Evolutionary conservation across 2,329 filamentous ascomycete species (phyloP).

Genomic region (Ophiostoma ips): DNA sequence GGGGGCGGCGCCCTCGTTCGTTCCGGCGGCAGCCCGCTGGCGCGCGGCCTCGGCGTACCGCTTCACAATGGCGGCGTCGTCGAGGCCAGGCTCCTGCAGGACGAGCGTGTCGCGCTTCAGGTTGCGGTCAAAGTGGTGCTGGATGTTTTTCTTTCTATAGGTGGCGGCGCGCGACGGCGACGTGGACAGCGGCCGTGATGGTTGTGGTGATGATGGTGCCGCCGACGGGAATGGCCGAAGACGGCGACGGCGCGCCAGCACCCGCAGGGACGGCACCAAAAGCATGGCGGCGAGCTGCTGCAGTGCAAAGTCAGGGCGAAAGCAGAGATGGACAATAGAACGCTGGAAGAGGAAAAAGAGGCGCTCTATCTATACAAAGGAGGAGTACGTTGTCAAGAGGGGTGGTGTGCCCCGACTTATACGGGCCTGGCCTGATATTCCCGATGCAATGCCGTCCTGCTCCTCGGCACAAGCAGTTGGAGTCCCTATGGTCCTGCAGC

Average conservation of each 20-base stretch:
- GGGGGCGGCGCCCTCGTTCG: background rate
- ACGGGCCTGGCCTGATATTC: background rate
- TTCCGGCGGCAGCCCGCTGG: background rate
- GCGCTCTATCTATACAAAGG: background rate
- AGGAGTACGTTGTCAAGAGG: background rate
- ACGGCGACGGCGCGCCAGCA: background rate
- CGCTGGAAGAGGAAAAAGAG: background rate
- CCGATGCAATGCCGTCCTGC: background rate
- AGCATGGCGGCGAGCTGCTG: background rate
- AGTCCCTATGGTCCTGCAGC: too few species aligned
- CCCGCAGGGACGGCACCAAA: background rate
- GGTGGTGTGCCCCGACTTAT: background rate
- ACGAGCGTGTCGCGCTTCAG: background rate
- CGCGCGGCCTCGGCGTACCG: background rate
- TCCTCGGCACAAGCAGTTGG: background rate
- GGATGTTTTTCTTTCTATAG: background rate
- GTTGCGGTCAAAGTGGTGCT: background rate
- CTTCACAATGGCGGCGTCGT: background rate
- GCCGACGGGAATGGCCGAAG: background rate
- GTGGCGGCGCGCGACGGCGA: background rate
- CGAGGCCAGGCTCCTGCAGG: background rate
- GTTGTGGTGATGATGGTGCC: background rate
- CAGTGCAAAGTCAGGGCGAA: background rate
- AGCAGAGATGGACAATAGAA: background rate
- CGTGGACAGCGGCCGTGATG: background rate